Percentiles rank a stretch among this genome's conserved stretches.
Conservation (phyloP, 2,329 filamentous ascomycete genomes). For the Penicillium sp. region DNA sequence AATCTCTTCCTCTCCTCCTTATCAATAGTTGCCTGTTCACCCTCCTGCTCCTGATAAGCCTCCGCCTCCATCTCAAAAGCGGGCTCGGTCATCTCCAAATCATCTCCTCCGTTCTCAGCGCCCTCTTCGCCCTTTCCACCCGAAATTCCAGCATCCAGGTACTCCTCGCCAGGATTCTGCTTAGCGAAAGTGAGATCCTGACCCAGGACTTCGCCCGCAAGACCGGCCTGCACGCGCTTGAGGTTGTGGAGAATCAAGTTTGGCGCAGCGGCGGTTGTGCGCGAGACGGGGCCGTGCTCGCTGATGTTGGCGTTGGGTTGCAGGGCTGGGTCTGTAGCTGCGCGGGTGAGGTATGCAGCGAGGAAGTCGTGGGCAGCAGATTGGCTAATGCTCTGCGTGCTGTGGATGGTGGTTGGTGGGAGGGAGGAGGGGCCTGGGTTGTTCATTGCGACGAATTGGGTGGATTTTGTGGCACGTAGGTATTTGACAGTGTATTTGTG, state of each 20-base stretch:
- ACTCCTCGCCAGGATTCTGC: conserved; percentile 35
- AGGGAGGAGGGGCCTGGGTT: conserved; percentile 38
- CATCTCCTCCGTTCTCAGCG: conserved; percentile 43
- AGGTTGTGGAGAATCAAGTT: conserved; percentile 48
- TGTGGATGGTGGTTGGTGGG: conserved; percentile 40
- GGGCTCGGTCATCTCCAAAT: conserved; percentile 44
- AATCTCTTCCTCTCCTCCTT: conserved; percentile 56
- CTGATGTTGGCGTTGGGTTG: conserved; percentile 48
- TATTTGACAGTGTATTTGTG: not conserved
- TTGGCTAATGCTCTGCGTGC: conserved; percentile 37
- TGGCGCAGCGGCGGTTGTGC: conserved; percentile 41
- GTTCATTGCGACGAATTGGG: conserved; percentile 33
- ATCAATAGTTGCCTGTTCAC: conserved; percentile 45
- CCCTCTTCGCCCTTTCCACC: conserved; percentile 40
- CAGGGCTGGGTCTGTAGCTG: conserved; percentile 42
- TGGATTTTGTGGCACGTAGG: not conserved
- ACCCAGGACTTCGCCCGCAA: conserved; percentile 44
- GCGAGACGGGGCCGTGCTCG: conserved; percentile 45
- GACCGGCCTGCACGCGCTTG: conserved; percentile 46
- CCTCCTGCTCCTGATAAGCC: conserved; percentile 39
- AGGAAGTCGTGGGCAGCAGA: conserved; percentile 44
- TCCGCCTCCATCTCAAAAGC: conserved; percentile 38
- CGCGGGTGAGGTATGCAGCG: conserved; percentile 44
- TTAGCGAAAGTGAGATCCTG: conserved; percentile 42
- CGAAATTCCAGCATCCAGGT: conserved; percentile 35